phyloP scores from a whole-genome alignment of 2,329 filamentous ascomycete genomes.

The Didymellaceae sp. region DNA sequence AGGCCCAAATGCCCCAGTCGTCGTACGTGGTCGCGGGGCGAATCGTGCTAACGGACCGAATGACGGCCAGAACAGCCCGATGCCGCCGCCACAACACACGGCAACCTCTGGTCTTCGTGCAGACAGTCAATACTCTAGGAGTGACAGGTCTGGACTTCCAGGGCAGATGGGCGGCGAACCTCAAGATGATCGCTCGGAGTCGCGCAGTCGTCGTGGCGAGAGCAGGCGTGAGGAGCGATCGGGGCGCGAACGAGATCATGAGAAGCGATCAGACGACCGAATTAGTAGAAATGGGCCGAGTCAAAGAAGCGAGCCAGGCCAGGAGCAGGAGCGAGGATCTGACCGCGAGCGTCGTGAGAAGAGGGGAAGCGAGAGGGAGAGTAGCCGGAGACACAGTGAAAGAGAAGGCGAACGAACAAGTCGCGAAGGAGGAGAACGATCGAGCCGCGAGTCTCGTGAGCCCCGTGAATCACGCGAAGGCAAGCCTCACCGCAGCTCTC shows the following conservation, averaged over 20 bases:
- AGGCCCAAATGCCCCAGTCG: conserved; percentile 25
- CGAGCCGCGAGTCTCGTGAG: conserved; percentile 28
- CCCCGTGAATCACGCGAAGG: conserved; percentile 18
- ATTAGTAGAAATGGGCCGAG: conserved; percentile 28
- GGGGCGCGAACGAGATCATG: conserved; percentile 32
- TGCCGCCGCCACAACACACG: conserved; percentile 34
- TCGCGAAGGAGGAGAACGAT: conserved; percentile 21
- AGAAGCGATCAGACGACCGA: conserved; percentile 38
- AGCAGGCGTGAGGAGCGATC: conserved; percentile 38
- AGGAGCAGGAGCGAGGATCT: conserved; percentile 31
- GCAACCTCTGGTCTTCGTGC: conserved; percentile 32
- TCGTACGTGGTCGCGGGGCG: conserved; percentile 43
- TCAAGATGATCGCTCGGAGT: conserved; percentile 38
- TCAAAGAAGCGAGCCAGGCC: conserved; percentile 23
- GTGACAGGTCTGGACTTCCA: conserved; percentile 25
- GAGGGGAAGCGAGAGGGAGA: conserved; percentile 33
- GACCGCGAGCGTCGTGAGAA: conserved; percentile 41
- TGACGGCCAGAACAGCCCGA: conserved; percentile 26
- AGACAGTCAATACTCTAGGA: conserved; percentile 33
- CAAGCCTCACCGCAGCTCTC: conserved; percentile 32
- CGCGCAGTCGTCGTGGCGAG: conserved; percentile 37
- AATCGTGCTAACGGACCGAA: conserved; percentile 33
- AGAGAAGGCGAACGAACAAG: conserved; percentile 26
- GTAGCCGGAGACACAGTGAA: conserved; percentile 29
- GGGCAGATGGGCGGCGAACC: conserved; percentile 25